phyloP scores from a whole-genome alignment of 805 yeast genomes.

The Saturnispora galanensis region DNA sequence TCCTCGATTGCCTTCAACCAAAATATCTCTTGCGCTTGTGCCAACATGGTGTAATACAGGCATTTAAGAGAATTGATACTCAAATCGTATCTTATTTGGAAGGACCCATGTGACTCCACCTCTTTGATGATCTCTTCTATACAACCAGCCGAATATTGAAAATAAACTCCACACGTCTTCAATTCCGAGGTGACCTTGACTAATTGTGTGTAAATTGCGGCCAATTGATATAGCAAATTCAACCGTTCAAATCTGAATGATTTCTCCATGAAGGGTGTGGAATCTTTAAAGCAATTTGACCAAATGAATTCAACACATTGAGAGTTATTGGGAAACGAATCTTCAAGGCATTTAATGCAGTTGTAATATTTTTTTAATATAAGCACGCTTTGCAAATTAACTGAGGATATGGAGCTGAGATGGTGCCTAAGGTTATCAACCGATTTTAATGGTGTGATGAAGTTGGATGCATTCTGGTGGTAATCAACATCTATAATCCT shows the following conservation, averaged over 20 bases:
- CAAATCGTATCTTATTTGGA: conserved; percentile 33
- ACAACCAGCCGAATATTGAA: conserved; percentile 66
- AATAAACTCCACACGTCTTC: conserved; percentile 51
- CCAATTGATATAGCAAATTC: conserved; percentile 62
- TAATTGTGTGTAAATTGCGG: conserved; percentile 47
- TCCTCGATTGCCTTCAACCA: conserved; percentile 62
- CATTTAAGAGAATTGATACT: conserved; percentile 40
- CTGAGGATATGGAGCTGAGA: neutral
- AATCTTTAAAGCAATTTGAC: conserved; percentile 38
- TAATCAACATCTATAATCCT: conserved; percentile 33
- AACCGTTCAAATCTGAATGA: conserved; percentile 52
- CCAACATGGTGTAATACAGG: conserved; percentile 47
- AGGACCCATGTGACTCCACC: conserved; percentile 13
- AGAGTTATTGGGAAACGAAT: conserved; percentile 50
- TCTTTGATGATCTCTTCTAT: conserved; percentile 26
- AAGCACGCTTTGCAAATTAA: conserved; percentile 9
- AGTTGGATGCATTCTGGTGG: conserved; percentile 27
- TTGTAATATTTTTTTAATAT: conserved; percentile 31
- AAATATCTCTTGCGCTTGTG: conserved; percentile 81
- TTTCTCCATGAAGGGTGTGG: conserved; percentile 9
- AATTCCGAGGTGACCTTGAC: conserved; percentile 41
- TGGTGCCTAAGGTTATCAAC: conserved; percentile 35
- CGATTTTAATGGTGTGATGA: conserved; percentile 26
- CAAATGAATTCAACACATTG: conserved; percentile 49
- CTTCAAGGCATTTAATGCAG: conserved; percentile 33